Conservation (phyloP, 495 filamentous ascomycete genomes). For the Penicillium canariense region DNA sequence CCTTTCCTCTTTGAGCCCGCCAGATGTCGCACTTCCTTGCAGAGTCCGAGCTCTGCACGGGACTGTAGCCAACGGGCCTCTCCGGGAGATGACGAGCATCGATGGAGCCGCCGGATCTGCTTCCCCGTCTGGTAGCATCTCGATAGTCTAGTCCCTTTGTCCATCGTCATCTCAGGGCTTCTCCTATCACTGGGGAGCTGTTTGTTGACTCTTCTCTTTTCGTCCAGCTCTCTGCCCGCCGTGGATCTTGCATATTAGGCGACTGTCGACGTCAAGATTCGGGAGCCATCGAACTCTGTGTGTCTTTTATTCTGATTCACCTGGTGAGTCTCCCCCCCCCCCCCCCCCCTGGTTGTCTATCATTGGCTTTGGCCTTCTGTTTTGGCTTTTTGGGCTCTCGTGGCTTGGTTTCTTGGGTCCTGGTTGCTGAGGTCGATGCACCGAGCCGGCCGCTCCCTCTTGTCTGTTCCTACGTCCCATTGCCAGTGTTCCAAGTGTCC, state of each 20-base stretch:
- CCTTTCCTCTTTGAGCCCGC: conserved; percentile 27
- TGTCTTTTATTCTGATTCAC: conserved; percentile 25
- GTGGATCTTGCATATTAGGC: conserved; percentile 38
- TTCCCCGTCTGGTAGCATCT: conserved; percentile 21
- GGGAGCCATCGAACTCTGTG: conserved; percentile 20
- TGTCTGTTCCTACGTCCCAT: neutral
- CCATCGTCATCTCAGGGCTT: neutral
- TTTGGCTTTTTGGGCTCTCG: neutral
- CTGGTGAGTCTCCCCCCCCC: conserved; percentile 30
- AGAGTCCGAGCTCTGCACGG: conserved; percentile 23
- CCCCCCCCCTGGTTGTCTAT: neutral
- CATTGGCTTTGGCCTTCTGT: neutral
- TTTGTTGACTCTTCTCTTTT: conserved; percentile 40
- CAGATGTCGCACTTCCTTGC: conserved; percentile 38
- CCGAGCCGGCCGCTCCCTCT: conserved; percentile 26
- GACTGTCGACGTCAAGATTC: conserved; percentile 23
- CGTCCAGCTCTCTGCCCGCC: conserved; percentile 20
- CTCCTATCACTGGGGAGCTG: conserved; percentile 11
- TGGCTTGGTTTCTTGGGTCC: neutral
- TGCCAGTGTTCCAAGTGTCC: neutral
- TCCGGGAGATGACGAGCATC: conserved; percentile 35
- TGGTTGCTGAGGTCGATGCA: conserved; percentile 26
- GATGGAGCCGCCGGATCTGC: conserved; percentile 15
- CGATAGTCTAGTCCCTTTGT: conserved; percentile 7
- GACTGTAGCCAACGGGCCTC: conserved; percentile 1